Percentiles rank a stretch among this genome's conserved stretches.
Evolutionary conservation across 768 basidiomycete genomes (phyloP).

Genomic region (Trametes cubensis): DNA sequence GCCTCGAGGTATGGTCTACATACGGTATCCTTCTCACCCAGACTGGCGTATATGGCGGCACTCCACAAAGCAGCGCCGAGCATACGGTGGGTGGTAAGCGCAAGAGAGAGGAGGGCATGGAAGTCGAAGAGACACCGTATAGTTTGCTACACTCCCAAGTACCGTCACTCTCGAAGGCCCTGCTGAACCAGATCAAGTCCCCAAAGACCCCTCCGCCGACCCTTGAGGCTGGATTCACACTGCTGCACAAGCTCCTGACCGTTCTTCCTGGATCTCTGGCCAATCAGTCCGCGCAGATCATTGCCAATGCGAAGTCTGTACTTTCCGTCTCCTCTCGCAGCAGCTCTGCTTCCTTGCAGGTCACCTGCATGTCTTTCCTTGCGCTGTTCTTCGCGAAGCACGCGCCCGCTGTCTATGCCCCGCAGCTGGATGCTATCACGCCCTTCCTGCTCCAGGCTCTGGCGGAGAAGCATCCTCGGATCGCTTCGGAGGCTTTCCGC

Average conservation of each 20-base stretch:
- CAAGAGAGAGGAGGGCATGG: conserved; percentile 78
- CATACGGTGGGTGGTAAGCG: conserved; percentile 62
- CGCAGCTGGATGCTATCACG: conserved; percentile 66
- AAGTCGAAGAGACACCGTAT: conserved; percentile 73
- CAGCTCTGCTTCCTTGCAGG: conserved; percentile 79
- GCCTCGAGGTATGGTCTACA: conserved; percentile 89
- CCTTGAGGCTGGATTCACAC: conserved; percentile 82
- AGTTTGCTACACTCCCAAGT: conserved; percentile 75
- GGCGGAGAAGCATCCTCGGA: conserved; percentile 83
- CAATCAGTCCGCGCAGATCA: conserved; percentile 63
- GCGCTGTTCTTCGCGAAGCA: conserved; percentile 80
- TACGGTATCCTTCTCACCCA: conserved; percentile 83
- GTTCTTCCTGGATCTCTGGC: conserved; percentile 87
- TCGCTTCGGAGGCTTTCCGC: conserved; percentile 86
- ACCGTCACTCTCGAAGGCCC: conserved; percentile 73
- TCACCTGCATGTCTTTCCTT: conserved; percentile 85
- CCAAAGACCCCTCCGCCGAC: conserved; percentile 76
- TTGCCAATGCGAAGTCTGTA: conserved; percentile 63
- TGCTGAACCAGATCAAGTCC: conserved; percentile 84
- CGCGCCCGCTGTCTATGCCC: conserved; percentile 56
- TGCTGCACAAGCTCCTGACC: conserved; percentile 73
- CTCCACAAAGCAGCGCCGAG: conserved; percentile 52
- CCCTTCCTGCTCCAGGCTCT: conserved; percentile 76
- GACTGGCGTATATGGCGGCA: conserved; percentile 76
- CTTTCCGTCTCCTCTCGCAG: conserved; percentile 71